Percentiles rank a stretch among this genome's conserved stretches.
Conservation (phyloP, 352 stramenopile species). For the Pythium coloratum region DNA sequence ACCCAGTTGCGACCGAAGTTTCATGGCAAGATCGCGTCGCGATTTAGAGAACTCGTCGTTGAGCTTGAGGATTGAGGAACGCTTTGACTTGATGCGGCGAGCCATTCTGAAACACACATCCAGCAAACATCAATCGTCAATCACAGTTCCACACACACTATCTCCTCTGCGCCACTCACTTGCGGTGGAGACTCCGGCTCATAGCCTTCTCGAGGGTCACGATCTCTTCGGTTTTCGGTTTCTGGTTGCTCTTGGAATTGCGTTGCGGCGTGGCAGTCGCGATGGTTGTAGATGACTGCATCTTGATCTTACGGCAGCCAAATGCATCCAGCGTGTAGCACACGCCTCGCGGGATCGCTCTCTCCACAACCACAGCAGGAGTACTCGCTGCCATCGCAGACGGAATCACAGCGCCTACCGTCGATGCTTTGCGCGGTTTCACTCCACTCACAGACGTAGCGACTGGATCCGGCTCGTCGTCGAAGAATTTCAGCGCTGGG, state of each 20-base stretch:
- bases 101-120: slow-evolving; percentile 40
- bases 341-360: slow-evolving; percentile 47
- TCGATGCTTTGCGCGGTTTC: background rate
- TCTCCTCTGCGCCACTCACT: slow-evolving; percentile 35
- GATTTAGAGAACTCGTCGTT: slow-evolving; percentile 51
- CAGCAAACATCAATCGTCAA: background rate
- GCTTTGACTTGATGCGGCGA: slow-evolving; percentile 53
- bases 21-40: slow-evolving; percentile 39
- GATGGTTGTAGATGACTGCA: slow-evolving; percentile 41
- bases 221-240: slow-evolving; percentile 33
- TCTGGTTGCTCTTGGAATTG: slow-evolving; percentile 21
- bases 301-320: slow-evolving; percentile 72
- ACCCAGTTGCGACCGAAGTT: slow-evolving; percentile 54
- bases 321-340: slow-evolving; percentile 71
- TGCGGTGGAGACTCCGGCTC: slow-evolving; percentile 52
- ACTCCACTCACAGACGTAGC: background rate
- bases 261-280: slow-evolving; percentile 34
- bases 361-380: background rate
- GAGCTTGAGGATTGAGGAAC: slow-evolving; percentile 40
- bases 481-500: slow-evolving; percentile 78
- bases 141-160: background rate
- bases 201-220: slow-evolving; percentile 57
- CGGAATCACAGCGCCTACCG: background rate
- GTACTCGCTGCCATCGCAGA: slow-evolving; percentile 9
- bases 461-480: slow-evolving; percentile 34